phyloP scores from a whole-genome alignment of 495 filamentous ascomycete species.

The Neurospora tetrasperma region DNA sequence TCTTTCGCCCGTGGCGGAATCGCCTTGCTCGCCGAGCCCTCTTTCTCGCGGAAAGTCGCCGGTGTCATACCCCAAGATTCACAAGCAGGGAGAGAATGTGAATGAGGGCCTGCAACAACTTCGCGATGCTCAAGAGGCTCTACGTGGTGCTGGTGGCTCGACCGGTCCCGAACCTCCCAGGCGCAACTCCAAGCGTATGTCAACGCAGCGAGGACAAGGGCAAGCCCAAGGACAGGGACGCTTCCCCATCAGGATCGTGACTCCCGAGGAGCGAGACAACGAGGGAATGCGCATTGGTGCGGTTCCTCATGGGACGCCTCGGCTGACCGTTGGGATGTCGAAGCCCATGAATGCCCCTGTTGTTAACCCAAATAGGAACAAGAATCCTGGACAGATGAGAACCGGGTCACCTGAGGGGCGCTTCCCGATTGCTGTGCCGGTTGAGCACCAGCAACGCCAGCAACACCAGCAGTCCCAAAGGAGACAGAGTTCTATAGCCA shows the following conservation, averaged over 20 bases:
- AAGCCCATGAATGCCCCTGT: conserved; percentile 7
- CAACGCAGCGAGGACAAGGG: background rate
- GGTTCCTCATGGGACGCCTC: background rate
- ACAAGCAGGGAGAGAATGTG: conserved; percentile 15
- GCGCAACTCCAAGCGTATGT: background rate
- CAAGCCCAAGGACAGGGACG: background rate
- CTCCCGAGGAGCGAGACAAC: background rate
- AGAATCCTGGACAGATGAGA: conserved; percentile 15
- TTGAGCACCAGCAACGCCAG: conserved; percentile 7
- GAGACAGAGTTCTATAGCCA: background rate
- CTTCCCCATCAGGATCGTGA: conserved; percentile 1
- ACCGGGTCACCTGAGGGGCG: conserved; percentile 21
- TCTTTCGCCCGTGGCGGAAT: conserved; percentile 38
- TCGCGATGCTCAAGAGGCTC: background rate
- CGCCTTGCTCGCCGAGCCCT: conserved; percentile 18
- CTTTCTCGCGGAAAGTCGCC: conserved; percentile 26
- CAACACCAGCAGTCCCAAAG: background rate
- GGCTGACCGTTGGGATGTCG: background rate
- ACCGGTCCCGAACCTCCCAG: background rate
- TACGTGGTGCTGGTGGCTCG: background rate
- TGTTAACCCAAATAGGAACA: conserved; percentile 13
- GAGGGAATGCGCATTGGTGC: background rate
- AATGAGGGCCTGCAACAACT: background rate
- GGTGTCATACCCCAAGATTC: conserved; percentile 34
- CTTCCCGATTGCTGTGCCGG: background rate